Base-by-base conservation (phyloP, 805 yeast genomes). In the Pichia phayaonensis region DNA sequence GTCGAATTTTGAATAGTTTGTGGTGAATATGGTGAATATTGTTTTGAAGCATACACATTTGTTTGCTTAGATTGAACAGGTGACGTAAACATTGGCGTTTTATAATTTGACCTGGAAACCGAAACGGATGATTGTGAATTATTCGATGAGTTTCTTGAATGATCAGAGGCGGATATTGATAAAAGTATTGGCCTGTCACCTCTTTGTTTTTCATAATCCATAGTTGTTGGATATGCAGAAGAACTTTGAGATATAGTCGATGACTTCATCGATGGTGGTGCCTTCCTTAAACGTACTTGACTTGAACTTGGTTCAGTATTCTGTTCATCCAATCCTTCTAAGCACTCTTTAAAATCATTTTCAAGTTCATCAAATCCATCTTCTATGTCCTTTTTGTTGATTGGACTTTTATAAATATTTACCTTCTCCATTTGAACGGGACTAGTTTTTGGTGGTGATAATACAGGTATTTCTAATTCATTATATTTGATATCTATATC, bases 351-450 rank as follows among this genome's bases (percentile, higher is more conserved):
- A 24, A 65, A 46, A 40, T 64, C 59, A 3, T 55, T 51, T 47
- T 65, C 67, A 16, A 65, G 47, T 39, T 60, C 53, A 42, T 62
- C 68, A 39, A 65, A 59, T 16, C 59, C 64, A 29, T 59, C 61
- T 31, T 55, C 49, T 4, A 65, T 48, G 38, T 57, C 61, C 16
- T 16, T 21, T 8, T 43, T 42, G 6, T n/a, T 24, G 2, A 43
- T 18, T 21, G 68, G 59, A 20, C 59, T 59, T 41, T 62, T 59
- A 21, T 56, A 55, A 26, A 13, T n/a, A 6, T 16, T 29, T 2
- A 29, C 24, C 11, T 16, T 16, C 7, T 29, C 12, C 4, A 22
- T 6, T 26, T 40, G 26, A 24, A 11, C 11, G 5, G 21, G 27
- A 4, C 10, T 8, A 1, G 8, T 2, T 18, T 22, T 7, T 23